Base-by-base conservation (phyloP, 139 green algal genomes). In the Chlamydomonas asymmetrica region DNA sequence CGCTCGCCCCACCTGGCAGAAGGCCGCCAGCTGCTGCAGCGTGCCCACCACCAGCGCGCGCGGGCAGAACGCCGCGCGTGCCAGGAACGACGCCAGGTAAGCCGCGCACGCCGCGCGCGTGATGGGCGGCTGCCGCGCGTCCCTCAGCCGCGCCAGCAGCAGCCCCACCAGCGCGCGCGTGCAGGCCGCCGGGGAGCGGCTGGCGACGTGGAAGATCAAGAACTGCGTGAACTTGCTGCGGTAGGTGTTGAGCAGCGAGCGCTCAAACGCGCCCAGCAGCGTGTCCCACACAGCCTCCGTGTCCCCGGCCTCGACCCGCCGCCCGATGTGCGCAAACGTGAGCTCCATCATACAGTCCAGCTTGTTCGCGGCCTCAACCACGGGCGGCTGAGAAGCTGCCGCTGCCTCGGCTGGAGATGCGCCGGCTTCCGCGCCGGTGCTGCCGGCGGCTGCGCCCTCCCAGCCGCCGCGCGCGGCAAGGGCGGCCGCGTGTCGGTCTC, bases 201-300 rank as follows among this genome's bases (percentile, higher is more conserved):
- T 13, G 49, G 50, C 71, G 29, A 84, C 37, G 63, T 89, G 92
- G 71, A 91, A 97, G 1, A 98, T 35, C 34, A 97, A 72, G 79
- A 91, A 97, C 87, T 97, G 94, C 23, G 88, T 93, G 81, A 98
- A 98, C 83, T 98, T 98, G 78, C 87, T 95, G 60, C 92, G 85
- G 74, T 97, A 88, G 5, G 91, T 92, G 52, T 89, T 86, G 22
- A 97, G 88, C 57, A 98, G 80, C 40, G 78, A 86, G 38, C 80
- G 75, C 68, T 96, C 87, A 78, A 98, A 97, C 4, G 81, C 76
- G 7, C 32, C 61, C 59, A 94, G 66, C 68, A 96, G 78, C 27
- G 85, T 84, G 34, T 87, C 69, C 88, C 89, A 97, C 10, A 78
- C 72, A 29, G 56, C 52, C 41, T 23, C 67, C 56, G 80, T 32